Percentiles rank a stretch among this genome's conserved stretches.
Evolutionary conservation across 208 protist species (phyloP).

Genomic region (Acanthamoeba healyi): DNA sequence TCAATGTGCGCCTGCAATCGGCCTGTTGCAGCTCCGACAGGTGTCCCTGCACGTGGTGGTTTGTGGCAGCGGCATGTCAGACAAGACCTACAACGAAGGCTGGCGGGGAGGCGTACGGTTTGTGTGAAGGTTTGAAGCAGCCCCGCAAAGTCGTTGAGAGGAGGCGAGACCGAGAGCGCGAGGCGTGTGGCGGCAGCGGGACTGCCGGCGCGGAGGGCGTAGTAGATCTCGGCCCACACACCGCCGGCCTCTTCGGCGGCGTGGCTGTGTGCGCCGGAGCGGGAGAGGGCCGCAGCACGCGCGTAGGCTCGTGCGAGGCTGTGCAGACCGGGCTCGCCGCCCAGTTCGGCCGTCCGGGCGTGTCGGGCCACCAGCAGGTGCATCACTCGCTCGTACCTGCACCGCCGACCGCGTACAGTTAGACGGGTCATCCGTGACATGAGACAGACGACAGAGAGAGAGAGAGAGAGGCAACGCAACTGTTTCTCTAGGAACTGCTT

Average conservation of each 20-base stretch:
- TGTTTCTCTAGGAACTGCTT: slow-evolving; percentile 37
- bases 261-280: background rate
- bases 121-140: background rate
- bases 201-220: background rate
- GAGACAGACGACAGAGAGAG: background rate
- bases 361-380: background rate
- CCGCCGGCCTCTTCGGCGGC: background rate
- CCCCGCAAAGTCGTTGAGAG: background rate
- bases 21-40: background rate
- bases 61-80: too few relatives aligned
- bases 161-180: background rate
- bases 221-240: slow-evolving; percentile 41
- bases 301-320: slow-evolving; percentile 34
- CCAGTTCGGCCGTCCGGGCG: background rate
- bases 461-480: background rate
- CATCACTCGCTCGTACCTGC: slow-evolving; percentile 12
- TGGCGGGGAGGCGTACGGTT: background rate
- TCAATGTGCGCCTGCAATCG: background rate
- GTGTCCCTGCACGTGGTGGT: too few relatives aligned
- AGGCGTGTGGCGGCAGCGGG: background rate
- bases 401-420: background rate
- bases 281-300: background rate
- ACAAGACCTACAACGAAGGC: background rate
- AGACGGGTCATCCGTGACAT: too few relatives aligned
- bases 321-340: slow-evolving; percentile 37